Conservation (phyloP, 148 eudicot genomes). For the Chenopodium album region DNA sequence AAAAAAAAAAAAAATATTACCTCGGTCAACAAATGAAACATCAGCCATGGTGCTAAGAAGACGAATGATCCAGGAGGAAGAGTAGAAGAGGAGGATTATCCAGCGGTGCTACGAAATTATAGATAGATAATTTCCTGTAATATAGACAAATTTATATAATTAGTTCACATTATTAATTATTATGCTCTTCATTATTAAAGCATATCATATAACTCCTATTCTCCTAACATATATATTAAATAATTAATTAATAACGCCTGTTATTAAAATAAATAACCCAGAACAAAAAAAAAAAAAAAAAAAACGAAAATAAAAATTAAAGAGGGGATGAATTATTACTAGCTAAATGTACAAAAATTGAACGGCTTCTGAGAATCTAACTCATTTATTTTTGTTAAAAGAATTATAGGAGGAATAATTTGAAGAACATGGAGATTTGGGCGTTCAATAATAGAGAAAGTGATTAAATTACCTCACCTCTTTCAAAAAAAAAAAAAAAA, state of each 20-base stretch:
- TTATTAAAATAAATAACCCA: background rate
- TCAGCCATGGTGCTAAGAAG: conserved; percentile 27
- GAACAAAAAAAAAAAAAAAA: background rate
- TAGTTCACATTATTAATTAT: background rate
- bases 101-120: conserved; percentile 9
- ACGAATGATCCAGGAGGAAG: conserved; percentile 25
- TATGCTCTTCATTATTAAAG: background rate
- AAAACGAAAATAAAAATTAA: background rate
- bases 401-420: background rate
- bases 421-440: conserved; percentile 15
- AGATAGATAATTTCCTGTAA: conserved; percentile 20
- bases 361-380: conserved; percentile 33
- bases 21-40: conserved; percentile 21
- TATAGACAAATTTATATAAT: background rate
- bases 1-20: background rate
- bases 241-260: background rate
- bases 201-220: background rate
- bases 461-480: background rate
- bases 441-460: conserved; percentile 23
- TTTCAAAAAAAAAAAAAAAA: conserved; percentile 14
- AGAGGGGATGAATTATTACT: conserved; percentile 8
- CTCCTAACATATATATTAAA: background rate
- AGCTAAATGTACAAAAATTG: conserved; percentile 15
- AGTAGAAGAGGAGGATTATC: conserved; percentile 15
- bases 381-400: conserved; percentile 7